Conservation (phyloP, 768 basidiomycete species). For the Podaxis sp. region DNA sequence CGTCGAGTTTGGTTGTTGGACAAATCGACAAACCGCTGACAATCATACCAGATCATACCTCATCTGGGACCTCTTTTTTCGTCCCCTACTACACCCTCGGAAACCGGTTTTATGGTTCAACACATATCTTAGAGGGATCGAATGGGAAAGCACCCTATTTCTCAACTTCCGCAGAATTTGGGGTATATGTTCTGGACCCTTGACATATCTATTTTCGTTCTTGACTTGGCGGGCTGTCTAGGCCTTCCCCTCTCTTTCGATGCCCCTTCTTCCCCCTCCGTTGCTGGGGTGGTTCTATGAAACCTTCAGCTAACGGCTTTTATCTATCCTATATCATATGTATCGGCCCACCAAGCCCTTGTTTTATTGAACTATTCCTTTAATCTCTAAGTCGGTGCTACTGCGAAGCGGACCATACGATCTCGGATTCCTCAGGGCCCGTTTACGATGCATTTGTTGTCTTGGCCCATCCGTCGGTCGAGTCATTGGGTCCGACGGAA, state of each 20-base stretch:
- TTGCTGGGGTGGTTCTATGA: not conserved
- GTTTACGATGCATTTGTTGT: not conserved
- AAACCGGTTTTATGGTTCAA: not conserved
- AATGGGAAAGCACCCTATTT: conserved; percentile 4
- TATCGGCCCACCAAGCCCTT: not conserved
- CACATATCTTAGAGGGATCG: not conserved
- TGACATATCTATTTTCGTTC: not conserved
- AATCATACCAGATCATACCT: not conserved
- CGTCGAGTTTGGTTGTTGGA: not conserved
- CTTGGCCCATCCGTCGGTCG: not conserved
- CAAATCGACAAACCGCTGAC: not conserved
- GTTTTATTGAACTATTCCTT: not conserved
- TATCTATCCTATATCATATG: conserved; percentile 4
- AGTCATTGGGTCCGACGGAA: not conserved
- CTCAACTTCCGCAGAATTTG: not conserved
- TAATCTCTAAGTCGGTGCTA: not conserved
- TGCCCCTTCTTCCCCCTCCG: not conserved
- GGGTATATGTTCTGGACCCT: conserved; percentile 2
- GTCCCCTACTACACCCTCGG: not conserved
- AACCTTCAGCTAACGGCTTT: not conserved
- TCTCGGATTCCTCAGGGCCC: not conserved
- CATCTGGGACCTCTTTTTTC: not conserved
- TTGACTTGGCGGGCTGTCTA: not conserved
- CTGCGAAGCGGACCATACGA: not conserved
- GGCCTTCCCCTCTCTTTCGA: not conserved